Percentiles rank a stretch among this genome's conserved stretches.
Evolutionary conservation across 768 basidiomycete genomes (phyloP).

Genomic region (Lactarius vividus): DNA sequence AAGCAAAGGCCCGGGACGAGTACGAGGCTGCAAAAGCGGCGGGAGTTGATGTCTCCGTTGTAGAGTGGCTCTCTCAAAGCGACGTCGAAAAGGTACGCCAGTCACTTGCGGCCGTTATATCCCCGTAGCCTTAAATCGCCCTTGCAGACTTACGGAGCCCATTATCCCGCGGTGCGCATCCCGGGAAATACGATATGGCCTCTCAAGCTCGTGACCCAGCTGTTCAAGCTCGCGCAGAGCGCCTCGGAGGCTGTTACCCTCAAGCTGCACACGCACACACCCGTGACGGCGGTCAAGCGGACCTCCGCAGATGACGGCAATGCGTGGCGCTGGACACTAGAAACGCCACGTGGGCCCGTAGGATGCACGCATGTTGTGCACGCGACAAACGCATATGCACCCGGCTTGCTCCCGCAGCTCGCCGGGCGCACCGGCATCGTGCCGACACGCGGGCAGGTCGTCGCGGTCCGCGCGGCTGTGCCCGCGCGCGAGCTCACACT

Average conservation of each 20-base stretch:
- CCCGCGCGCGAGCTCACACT: constrained; percentile 40
- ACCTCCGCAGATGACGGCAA: constrained; percentile 33
- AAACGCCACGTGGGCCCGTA: constrained; percentile 66
- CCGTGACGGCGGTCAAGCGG: constrained; percentile 45
- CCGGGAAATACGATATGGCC: constrained; percentile 74
- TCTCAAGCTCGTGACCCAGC: constrained; percentile 70
- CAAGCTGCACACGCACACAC: constrained; percentile 68
- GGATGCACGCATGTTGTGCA: constrained; percentile 67
- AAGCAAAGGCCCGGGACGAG: constrained; percentile 40
- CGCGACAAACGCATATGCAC: constrained; percentile 83
- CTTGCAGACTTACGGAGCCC: constrained; percentile 42
- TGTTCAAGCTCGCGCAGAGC: constrained; percentile 48
- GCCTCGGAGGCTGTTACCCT: constrained; percentile 41
- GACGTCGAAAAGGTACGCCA: constrained; percentile 47
- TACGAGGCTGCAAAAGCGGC: constrained; percentile 52
- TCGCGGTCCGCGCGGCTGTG: constrained; percentile 45
- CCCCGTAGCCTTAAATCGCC: neutral
- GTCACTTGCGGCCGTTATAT: neutral
- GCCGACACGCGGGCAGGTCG: constrained; percentile 71
- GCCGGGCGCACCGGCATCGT: constrained; percentile 53
- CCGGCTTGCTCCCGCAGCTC: constrained; percentile 72
- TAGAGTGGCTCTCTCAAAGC: constrained; percentile 47
- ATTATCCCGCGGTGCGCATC: constrained; percentile 50
- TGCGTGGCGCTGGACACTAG: constrained; percentile 48
- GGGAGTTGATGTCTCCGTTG: constrained; percentile 45